Evolutionary conservation across 495 filamentous ascomycete genomes (phyloP).

Genomic region (Neurospora hispaniola): DNA sequence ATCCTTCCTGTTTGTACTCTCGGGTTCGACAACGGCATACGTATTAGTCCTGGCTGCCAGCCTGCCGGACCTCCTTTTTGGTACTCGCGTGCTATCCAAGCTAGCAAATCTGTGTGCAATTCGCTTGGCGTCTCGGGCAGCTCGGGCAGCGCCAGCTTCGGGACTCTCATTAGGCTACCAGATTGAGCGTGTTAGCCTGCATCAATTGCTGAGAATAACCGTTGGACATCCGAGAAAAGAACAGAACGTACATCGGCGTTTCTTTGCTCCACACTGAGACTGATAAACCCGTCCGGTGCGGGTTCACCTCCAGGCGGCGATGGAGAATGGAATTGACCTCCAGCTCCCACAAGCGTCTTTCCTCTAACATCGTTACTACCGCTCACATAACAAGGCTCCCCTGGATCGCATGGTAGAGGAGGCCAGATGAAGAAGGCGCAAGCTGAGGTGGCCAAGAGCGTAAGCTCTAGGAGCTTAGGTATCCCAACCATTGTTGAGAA

Average conservation of each 20-base stretch:
- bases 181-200: constrained; percentile 3
- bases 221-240: not conserved
- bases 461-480: constrained; percentile 27
- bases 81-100: not conserved
- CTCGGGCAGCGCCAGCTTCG: constrained; percentile 4
- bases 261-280: constrained; percentile 8
- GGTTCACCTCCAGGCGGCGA: not conserved
- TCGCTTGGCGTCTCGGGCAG: constrained; percentile 8
- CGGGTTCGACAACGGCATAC: constrained; percentile 48
- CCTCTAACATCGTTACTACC: not conserved
- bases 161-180: constrained; percentile 6
- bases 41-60: constrained; percentile 31
- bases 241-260: constrained; percentile 10
- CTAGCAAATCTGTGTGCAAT: constrained; percentile 15
- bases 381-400: constrained; percentile 5
- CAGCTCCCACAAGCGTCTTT: not conserved
- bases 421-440: constrained; percentile 28
- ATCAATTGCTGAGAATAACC: not conserved
- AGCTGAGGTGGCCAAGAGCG: constrained; percentile 30
- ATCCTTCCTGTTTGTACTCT: constrained; percentile 39
- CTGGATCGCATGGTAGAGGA: constrained; percentile 13
- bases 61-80: not conserved
- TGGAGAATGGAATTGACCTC: not conserved
- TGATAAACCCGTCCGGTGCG: constrained; percentile 1
- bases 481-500: constrained; percentile 31